Evolutionary conservation across 768 basidiomycete species (phyloP).

Genomic region (Harrya chromipes): DNA sequence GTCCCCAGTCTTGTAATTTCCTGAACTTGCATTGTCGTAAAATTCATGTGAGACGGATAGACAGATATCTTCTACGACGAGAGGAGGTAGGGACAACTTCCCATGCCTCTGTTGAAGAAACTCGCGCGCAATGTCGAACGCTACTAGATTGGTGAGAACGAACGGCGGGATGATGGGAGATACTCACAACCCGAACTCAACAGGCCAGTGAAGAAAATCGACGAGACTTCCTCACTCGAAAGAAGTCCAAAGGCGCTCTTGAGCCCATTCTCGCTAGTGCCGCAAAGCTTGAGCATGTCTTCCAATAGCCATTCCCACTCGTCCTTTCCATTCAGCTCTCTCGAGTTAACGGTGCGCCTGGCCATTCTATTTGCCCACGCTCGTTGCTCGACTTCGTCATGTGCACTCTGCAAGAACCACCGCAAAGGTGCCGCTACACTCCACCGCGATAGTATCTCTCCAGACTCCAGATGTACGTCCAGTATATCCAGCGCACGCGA

Average conservation of each 20-base stretch:
- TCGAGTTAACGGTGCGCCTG: constrained; percentile 56
- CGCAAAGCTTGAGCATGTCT: constrained; percentile 84
- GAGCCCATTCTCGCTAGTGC: constrained; percentile 57
- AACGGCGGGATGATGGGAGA: not conserved
- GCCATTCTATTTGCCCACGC: constrained; percentile 88
- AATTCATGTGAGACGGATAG: constrained; percentile 81
- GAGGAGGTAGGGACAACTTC: constrained; percentile 47
- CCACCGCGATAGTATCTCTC: constrained; percentile 90
- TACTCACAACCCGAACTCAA: constrained; percentile 85
- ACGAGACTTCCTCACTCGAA: constrained; percentile 62
- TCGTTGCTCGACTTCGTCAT: constrained; percentile 65
- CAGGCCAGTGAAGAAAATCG: constrained; percentile 85
- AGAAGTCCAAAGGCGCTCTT: constrained; percentile 82
- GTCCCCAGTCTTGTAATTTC: constrained; percentile 89
- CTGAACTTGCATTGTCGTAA: constrained; percentile 91
- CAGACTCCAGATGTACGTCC: constrained; percentile 91
- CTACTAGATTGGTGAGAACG: constrained; percentile 35
- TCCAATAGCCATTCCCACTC: constrained; percentile 89
- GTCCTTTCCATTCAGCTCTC: constrained; percentile 54
- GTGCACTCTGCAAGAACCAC: constrained; percentile 86
- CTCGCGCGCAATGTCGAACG: constrained; percentile 63
- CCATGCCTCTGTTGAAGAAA: constrained; percentile 49
- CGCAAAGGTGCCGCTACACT: constrained; percentile 73
- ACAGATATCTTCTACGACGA: constrained; percentile 72
- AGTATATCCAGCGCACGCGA: constrained; percentile 86